Base-by-base conservation (phyloP, 75 land plant species). In the Cunninghamia lanceolata region DNA sequence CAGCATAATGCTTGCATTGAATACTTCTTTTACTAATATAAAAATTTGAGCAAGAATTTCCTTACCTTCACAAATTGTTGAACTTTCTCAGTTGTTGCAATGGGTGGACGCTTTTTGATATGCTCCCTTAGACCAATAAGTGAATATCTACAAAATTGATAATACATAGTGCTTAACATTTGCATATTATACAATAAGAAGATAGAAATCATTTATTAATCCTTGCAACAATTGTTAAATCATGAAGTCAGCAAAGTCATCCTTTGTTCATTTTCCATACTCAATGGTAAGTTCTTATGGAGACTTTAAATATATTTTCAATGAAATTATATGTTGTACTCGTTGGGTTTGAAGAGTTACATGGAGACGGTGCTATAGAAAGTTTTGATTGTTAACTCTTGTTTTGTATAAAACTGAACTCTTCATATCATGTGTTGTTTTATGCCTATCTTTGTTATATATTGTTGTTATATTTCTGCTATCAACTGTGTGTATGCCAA, bases 71-170 rank as follows among this genome's bases (percentile, higher is more conserved):
- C 95, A 91, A 92, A 93, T 76, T 90, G 99, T 89, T 98, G 99
- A 88, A 98, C 97, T 91, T 98, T 98, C 89, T 98, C 99, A 59
- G 99, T 89, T 83, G 99, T 98, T 88, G 99, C 99, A 86, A 98
- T 85, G 11, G 99, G 94, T 39, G 99, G 99, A 50, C 99, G 93
- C 88, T 98, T 98, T 89, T 97, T 97, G 54, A 98, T 98, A 82
- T 98, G 99, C 90, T 98, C 99, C 85, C 99, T 93, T 83, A 98
- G 73, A 35, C 90, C 89, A 42, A 90, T 52, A 28, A 91, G 86
- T 34, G 95, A 92, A 89, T 93, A 84, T 84, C 96, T 94, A 87
- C 85, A 87, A 84, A 85, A 73, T 43, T 16, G 13, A 45, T 74
- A 42, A 73, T 73, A 14, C 38, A 13, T 34, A 32, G 75, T 34